Conservation (phyloP, 768 basidiomycete species). For the Lenzites betulinus region DNA sequence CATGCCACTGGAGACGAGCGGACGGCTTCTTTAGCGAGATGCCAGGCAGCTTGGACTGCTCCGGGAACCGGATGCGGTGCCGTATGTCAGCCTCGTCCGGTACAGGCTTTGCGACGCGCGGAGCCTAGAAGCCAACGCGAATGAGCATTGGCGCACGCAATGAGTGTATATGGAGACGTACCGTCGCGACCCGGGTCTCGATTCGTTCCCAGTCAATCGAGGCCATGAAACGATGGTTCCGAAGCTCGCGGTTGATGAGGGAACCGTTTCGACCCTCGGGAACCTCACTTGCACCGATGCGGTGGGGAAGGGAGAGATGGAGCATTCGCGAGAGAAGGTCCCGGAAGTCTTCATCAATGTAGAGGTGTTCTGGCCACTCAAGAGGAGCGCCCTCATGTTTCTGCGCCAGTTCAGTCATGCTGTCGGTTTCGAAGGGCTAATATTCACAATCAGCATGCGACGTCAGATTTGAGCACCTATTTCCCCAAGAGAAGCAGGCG, state of each 20-base stretch:
- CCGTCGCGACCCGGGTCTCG: conserved; percentile 44
- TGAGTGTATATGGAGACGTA: conserved; percentile 29
- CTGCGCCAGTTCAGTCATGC: not conserved
- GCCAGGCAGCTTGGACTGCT: conserved; percentile 38
- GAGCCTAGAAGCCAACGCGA: not conserved
- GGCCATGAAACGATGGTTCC: conserved; percentile 47
- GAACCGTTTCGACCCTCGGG: not conserved
- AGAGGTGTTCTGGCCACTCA: not conserved
- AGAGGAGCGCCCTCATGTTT: not conserved
- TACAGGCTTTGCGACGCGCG: not conserved
- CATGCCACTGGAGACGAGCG: conserved; percentile 35
- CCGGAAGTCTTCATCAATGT: conserved; percentile 22
- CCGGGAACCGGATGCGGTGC: not conserved
- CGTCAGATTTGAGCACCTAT: too few species aligned
- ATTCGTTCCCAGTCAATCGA: conserved; percentile 51
- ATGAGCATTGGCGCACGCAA: not conserved
- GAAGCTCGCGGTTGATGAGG: conserved; percentile 34
- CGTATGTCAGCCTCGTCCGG: not conserved
- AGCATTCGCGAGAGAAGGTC: conserved; percentile 47
- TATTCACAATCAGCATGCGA: not conserved
- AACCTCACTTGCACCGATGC: conserved; percentile 31
- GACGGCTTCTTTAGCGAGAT: conserved; percentile 39
- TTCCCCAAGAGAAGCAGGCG: conserved; percentile 13
- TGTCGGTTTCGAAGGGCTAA: conserved; percentile 3
- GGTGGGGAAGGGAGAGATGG: conserved; percentile 35